Percentiles rank a stretch among this genome's conserved stretches.
These are phyloP conservation scores for Gymnopilus dilepis DNA, from an alignment of 768 basidiomycete genomes.

Conservation along the genomic window DNA sequence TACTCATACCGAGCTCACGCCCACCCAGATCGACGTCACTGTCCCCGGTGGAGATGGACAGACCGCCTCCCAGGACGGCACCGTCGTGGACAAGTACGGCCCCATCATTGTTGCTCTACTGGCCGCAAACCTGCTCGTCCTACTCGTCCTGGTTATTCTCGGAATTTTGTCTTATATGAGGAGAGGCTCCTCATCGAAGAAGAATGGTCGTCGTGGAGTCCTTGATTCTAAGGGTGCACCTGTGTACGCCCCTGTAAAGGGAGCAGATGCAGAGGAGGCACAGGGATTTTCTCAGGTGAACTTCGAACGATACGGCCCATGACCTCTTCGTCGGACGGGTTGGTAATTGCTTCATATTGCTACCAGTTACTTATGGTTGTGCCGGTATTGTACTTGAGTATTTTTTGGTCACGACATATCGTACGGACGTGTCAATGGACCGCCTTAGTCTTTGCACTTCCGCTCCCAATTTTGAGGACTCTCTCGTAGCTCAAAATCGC, in stretches of 20 bases:
- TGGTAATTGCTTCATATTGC: no score
- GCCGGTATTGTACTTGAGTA: no score
- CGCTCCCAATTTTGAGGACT: no score
- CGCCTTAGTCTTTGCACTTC: no score
- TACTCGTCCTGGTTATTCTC: conserved; percentile 29
- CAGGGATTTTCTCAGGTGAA: background rate
- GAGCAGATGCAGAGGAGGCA: conserved; percentile 5
- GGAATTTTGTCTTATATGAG: conserved; percentile 32
- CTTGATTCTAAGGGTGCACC: background rate
- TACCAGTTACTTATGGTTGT: no score
- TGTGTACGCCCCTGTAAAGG: conserved; percentile 20
- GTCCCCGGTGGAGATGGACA: background rate
- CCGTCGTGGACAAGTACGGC: conserved; percentile 30
- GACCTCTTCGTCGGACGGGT: no score
- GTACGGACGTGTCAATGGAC: no score
- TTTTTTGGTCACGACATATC: no score
- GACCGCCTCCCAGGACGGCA: conserved; percentile 12
- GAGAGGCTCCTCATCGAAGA: conserved; percentile 22
- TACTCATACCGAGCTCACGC: background rate
- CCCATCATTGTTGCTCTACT: conserved; percentile 32
- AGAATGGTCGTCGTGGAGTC: background rate
- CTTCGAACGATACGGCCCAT: background rate
- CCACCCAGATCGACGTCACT: background rate
- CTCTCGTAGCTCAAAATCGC: no score
- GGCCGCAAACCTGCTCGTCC: conserved; percentile 33